phyloP scores from a whole-genome alignment of 139 green algal genomes.

The Closterium sp. region DNA sequence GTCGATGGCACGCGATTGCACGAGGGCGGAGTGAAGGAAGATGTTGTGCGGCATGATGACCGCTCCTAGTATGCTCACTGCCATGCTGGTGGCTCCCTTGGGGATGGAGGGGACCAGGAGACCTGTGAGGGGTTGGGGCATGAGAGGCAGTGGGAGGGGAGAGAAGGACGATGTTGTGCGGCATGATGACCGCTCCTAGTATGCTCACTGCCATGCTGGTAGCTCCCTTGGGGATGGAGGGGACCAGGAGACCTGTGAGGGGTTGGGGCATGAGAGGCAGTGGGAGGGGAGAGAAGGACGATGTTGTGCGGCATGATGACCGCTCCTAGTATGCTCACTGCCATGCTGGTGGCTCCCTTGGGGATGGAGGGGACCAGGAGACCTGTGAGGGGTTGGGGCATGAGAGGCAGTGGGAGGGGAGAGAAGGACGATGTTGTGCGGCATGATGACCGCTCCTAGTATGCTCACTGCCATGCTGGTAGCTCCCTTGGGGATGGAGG shows the following conservation, averaged over 20 bases:
- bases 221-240: slow-evolving; percentile 11
- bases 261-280: not conserved
- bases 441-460: slow-evolving; percentile 11
- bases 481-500: slow-evolving; percentile 11
- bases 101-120: slow-evolving; percentile 37
- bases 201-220: slow-evolving; percentile 35
- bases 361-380: slow-evolving; percentile 37
- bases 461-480: slow-evolving; percentile 28
- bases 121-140: slow-evolving; percentile 11
- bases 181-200: slow-evolving; percentile 11
- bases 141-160: no score
- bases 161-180: not conserved
- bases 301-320: not conserved
- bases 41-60: slow-evolving; percentile 56
- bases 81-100: not conserved
- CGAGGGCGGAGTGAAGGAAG: slow-evolving; percentile 52
- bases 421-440: not conserved
- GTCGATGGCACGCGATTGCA: slow-evolving; percentile 42
- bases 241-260: slow-evolving; percentile 32
- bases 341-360: not conserved
- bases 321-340: slow-evolving; percentile 32
- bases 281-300: not conserved
- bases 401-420: no score
- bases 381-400: slow-evolving; percentile 11
- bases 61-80: slow-evolving; percentile 44